Evolutionary conservation across 306 rosid species (phyloP), one percentile per base, ranked within the genome.

Genomic region (Casuarina cunninghamiana): DNA sequence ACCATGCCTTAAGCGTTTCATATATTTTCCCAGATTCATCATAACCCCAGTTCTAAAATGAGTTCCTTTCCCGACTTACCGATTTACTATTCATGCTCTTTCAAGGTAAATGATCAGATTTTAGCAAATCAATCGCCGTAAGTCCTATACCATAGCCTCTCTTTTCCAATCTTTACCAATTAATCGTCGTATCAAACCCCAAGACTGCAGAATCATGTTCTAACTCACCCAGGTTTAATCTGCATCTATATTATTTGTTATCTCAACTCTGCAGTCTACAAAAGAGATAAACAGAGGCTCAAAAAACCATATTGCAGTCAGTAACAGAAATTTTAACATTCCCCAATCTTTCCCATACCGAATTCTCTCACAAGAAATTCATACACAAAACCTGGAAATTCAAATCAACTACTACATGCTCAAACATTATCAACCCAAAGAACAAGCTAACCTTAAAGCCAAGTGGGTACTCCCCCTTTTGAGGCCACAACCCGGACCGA

Each of bases 401-500:
- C 57, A 3, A 3, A 16, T 53, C 57, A 53, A 53, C 13, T 16
- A 53, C 57, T 3, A 26, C 32, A 3, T 32, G 42, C 39, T 32
- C 3, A 60, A 60, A 55, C 6, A 55, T 7, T 1, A 19, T 26
- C 3, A 19, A 55, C 21, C 62, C 12, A 21, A 9, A 57, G 32
- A 58, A 19, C 3, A 4, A 42, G 3, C 43, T 9, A 41, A 61
- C 76, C 76, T 78, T 69, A 32, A n/a, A 49, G 39, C 77, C 77
- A 71, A 78, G 77, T 44, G 71, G 53, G 61, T 69, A 78, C 38
- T 78, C 58, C n/a, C 70, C 77, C 48, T 48, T 61, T 10, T 6
- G 17, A 45, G 71, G 82, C 82, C 76, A 71, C 42, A 21, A 9
- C 50, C 82, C 77, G 9, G 77, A 42, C 1, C 77, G 72, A 16